phyloP scores from a whole-genome alignment of 805 yeast genomes.

The Candida sithepensis region DNA sequence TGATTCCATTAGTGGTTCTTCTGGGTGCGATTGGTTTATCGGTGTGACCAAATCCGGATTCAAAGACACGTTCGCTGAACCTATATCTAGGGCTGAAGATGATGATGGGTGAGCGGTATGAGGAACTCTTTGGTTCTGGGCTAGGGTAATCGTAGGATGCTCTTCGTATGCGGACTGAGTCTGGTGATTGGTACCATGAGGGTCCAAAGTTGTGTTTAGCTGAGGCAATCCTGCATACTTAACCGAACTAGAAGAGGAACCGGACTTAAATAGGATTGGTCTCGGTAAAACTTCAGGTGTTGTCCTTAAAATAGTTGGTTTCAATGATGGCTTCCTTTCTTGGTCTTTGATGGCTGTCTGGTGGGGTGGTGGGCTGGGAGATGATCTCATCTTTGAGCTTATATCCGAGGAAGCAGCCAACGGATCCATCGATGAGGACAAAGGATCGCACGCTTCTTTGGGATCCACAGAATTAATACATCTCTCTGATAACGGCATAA shows the following conservation, averaged over 20 bases:
- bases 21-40: background rate
- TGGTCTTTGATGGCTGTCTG: background rate
- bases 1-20: constrained; percentile 16
- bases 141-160: background rate
- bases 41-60: background rate
- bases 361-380: background rate
- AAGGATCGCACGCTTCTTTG: constrained; percentile 1
- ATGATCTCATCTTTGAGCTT: background rate
- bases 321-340: background rate
- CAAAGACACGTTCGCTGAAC: background rate
- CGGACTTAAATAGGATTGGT: constrained; percentile 19
- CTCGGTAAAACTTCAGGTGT: constrained; percentile 12
- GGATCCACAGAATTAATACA: constrained; percentile 15
- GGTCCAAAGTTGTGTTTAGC: constrained; percentile 9
- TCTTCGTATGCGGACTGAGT: background rate
- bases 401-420: background rate
- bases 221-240: constrained; percentile 21
- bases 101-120: background rate
- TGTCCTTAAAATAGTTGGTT: constrained; percentile 1
- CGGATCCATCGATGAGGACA: background rate
- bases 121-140: background rate
- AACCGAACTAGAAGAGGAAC: constrained; percentile 11
- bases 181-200: background rate
- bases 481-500: constrained; percentile 18
- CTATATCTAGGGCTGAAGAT: background rate